Conservation (phyloP, 208 protist genomes). For the Wallacemonas collosoma region DNA sequence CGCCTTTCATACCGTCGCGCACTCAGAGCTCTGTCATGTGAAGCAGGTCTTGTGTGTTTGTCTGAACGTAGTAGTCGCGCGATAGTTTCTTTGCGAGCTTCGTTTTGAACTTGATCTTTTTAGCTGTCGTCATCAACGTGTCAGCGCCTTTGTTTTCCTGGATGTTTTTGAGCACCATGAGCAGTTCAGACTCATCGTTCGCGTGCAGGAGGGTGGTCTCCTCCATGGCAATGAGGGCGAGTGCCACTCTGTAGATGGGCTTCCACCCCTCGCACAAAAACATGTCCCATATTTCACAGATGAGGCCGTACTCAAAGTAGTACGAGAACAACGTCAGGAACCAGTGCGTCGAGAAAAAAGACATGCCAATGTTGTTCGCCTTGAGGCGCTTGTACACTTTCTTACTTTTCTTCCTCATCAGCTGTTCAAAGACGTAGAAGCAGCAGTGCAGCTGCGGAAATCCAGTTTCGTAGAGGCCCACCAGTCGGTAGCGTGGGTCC, state of each 20-base stretch:
- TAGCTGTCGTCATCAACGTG: constrained; percentile 50
- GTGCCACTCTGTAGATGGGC: constrained; percentile 80
- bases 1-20: not conserved
- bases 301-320: constrained; percentile 75
- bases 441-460: constrained; percentile 76
- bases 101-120: constrained; percentile 78
- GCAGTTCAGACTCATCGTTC: constrained; percentile 50
- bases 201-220: constrained; percentile 38
- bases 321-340: constrained; percentile 90
- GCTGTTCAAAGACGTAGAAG: constrained; percentile 68
- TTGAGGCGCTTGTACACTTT: constrained; percentile 42
- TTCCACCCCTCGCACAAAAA: constrained; percentile 94
- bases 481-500: constrained; percentile 54
- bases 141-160: constrained; percentile 65
- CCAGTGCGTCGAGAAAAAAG: constrained; percentile 83
- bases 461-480: constrained; percentile 61
- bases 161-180: constrained; percentile 62
- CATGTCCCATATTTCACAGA: constrained; percentile 91
- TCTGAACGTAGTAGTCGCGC: constrained; percentile 23
- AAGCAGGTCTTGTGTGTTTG: constrained; percentile 4
- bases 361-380: constrained; percentile 37
- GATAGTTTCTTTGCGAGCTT: constrained; percentile 29
- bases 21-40: constrained; percentile 13
- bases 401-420: constrained; percentile 56
- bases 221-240: constrained; percentile 77